Base-by-base conservation (phyloP, 2,329 filamentous ascomycete species). In the Sporothrix humicola region DNA sequence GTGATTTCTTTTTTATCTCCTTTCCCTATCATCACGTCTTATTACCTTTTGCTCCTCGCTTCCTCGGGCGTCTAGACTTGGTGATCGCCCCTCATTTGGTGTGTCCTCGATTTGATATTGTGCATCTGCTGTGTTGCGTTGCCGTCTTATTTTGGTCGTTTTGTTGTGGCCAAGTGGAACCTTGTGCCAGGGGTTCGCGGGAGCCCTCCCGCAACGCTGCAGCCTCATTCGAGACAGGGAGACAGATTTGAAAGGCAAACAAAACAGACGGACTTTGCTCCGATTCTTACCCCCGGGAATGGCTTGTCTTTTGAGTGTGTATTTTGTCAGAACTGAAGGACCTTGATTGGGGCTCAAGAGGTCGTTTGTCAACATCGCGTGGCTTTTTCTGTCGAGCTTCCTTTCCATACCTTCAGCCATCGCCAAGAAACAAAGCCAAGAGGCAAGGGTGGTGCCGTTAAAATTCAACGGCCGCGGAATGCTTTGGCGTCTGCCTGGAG, bases 151-250 rank as follows among this genome's bases (percentile, higher is more conserved):
- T 23, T 37, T 63, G n/a, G 61, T 3, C 5, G 31, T 37, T 37
- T 37, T 37, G 31, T 37, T 37, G 31, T 37, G 31, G 31, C 31
- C 31, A 37, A 37, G 31, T 37, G 31, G 31, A 37, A 37, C 31
- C 31, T 37, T 37, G 31, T 37, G 31, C 42, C 61, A 65, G 61
- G 61, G 42, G n/a, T 26, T 12, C 6, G 61, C 42, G 61, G 61
- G 61, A 48, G 61, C 61, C 61, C 61, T 66, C 61, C 42, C 37
- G 12, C 61, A 15, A 66, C 61, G 61, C 61, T 66, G n/a, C 61
- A 46, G 37, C 17, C 56, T 58, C 20, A 7, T 10, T 54, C 52
- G 9, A 6, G 6, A 2, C 15, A 20, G n/a, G 7, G n/a, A n/a
- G n/a, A n/a, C n/a, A n/a, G n/a, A n/a, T n/a, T n/a, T n/a, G n/a